These are phyloP conservation scores for Zygoascus meyerae DNA, from an alignment of 1,139 yeast species.

Conservation along the genomic window DNA sequence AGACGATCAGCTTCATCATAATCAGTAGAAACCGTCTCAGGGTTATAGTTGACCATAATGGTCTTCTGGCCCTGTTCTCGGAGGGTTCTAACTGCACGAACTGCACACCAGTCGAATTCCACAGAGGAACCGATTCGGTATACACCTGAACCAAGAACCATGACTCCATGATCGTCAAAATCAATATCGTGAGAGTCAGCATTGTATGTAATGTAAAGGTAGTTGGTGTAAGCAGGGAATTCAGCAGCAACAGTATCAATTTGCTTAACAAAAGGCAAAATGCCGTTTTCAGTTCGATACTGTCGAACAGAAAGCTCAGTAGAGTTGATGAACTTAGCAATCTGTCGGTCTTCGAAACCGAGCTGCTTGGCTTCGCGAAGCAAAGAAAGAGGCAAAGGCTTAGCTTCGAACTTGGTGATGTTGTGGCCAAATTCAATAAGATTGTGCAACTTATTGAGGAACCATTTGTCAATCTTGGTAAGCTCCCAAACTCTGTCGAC, in stretches of 20 bases:
- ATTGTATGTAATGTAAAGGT: constrained; percentile 90
- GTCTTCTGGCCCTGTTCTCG: constrained; percentile 86
- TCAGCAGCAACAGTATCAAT: constrained; percentile 99
- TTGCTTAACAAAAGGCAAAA: constrained; percentile 91
- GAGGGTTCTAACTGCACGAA: constrained; percentile 88
- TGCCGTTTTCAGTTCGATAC: constrained; percentile 81
- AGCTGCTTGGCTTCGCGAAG: constrained; percentile 90
- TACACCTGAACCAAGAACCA: constrained; percentile 92
- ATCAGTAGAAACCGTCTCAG: constrained; percentile 97
- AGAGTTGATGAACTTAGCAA: constrained; percentile 83
- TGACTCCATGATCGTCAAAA: constrained; percentile 80
- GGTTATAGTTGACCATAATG: constrained; percentile 95
- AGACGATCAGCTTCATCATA: constrained; percentile 97
- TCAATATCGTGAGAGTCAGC: constrained; percentile 83
- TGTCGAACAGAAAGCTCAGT: constrained; percentile 93
- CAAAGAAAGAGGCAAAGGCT: constrained; percentile 51
- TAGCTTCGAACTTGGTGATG: constrained; percentile 53
- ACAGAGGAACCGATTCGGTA: constrained; percentile 93
- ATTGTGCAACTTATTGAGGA: constrained; percentile 75
- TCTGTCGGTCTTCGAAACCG: constrained; percentile 96
- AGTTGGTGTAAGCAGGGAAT: constrained; percentile 95
- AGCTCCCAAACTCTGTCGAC: constrained; percentile 90
- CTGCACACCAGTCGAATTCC: constrained; percentile 96
- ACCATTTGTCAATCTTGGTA: constrained; percentile 96
- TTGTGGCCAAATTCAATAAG: constrained; percentile 64